Evolutionary conservation across 257 asterid genomes (phyloP).

Genomic region (Petrea volubilis): DNA sequence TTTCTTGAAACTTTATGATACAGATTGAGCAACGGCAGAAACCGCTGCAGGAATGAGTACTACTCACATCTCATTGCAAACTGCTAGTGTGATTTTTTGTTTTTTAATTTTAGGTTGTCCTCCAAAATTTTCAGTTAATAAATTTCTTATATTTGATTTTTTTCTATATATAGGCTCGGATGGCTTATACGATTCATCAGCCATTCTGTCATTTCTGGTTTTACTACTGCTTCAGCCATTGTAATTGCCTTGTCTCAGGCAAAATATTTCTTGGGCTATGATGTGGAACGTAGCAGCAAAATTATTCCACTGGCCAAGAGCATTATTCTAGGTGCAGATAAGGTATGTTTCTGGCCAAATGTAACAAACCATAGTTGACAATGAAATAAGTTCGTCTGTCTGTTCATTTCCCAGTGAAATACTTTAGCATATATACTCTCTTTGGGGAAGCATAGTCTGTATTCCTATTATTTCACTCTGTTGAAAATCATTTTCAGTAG

Average conservation of each 20-base stretch:
- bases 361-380: not conserved
- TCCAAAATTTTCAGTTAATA: conserved; percentile 1
- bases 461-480: not conserved
- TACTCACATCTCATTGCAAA: not conserved
- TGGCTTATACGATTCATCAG: conserved; percentile 99
- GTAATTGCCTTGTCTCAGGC: conserved; percentile 97
- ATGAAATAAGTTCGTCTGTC: conserved; percentile 7
- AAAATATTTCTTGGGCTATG: conserved; percentile 95
- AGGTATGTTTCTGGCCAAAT: conserved; percentile 54
- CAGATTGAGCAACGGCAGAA: not conserved
- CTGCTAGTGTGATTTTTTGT: conserved; percentile 11
- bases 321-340: conserved; percentile 77
- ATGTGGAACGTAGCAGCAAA: conserved; percentile 91
- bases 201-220: conserved; percentile 99
- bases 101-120: not conserved
- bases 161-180: conserved; percentile 76
- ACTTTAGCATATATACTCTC: conserved; percentile 6
- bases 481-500: not conserved
- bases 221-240: conserved; percentile 99
- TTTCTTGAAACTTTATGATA: not conserved
- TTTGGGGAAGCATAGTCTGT: not conserved
- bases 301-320: conserved; percentile 83
- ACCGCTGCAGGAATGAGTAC: not conserved
- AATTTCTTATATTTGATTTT: conserved; percentile 33
- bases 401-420: not conserved